Percentiles rank a stretch among this genome's conserved stretches.
These are phyloP conservation scores for Trametopsis cervina DNA, from an alignment of 768 basidiomycete genomes.

Conservation along the genomic window DNA sequence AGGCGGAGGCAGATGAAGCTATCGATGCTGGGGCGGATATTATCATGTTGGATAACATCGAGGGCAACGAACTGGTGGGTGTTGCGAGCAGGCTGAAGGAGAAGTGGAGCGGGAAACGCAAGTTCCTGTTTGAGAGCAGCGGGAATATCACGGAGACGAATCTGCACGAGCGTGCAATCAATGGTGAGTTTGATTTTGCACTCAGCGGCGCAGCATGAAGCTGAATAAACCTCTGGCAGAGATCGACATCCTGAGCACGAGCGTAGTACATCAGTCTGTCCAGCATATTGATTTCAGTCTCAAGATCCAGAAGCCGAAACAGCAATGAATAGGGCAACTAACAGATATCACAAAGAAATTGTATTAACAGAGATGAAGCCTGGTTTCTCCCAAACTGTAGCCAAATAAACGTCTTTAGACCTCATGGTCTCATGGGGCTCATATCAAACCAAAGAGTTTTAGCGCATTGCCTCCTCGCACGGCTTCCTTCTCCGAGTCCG, in stretches of 20 bases:
- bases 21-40: slow-evolving; percentile 93
- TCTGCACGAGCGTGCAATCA: slow-evolving; percentile 70
- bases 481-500: slow-evolving; percentile 47
- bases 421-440: neutral
- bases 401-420: neutral
- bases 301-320: slow-evolving; percentile 75
- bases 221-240: slow-evolving; percentile 39
- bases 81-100: slow-evolving; percentile 68
- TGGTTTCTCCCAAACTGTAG: too few relatives aligned
- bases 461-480: slow-evolving; percentile 74
- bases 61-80: slow-evolving; percentile 60
- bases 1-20: slow-evolving; percentile 94
- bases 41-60: slow-evolving; percentile 93
- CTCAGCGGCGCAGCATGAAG: neutral
- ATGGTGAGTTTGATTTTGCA: slow-evolving; percentile 46
- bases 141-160: slow-evolving; percentile 92
- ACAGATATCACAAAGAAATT: neutral
- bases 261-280: slow-evolving; percentile 84
- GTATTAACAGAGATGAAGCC: neutral
- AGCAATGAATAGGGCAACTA: slow-evolving; percentile 3
- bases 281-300: slow-evolving; percentile 95
- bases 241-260: slow-evolving; percentile 92
- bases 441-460: slow-evolving; percentile 45
- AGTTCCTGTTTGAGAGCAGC: slow-evolving; percentile 89
- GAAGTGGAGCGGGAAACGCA: slow-evolving; percentile 73